These are phyloP conservation scores for Bacidia rubella DNA, from an alignment of 495 filamentous ascomycete genomes.

Conservation along the genomic window DNA sequence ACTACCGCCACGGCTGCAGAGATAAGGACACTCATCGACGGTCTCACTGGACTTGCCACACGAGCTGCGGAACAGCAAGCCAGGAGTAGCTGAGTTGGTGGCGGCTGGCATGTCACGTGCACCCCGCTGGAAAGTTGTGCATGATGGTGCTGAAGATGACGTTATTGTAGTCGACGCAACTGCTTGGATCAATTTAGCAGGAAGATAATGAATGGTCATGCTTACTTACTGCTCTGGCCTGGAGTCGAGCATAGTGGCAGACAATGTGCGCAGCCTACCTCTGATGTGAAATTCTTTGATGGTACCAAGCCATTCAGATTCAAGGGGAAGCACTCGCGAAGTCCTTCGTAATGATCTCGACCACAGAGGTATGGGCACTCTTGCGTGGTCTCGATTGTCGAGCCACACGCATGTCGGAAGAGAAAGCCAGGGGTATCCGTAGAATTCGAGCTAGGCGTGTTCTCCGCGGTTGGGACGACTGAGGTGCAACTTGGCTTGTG, in stretches of 20 bases:
- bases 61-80: neutral
- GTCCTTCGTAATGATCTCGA: neutral
- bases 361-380: slow-evolving; percentile 4
- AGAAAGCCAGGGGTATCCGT: neutral
- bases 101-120: neutral
- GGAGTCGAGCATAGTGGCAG: neutral
- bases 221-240: neutral
- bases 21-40: slow-evolving; percentile 4
- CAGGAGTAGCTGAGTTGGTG: neutral
- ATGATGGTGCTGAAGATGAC: neutral
- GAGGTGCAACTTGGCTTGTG: neutral
- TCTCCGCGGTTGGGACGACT: neutral
- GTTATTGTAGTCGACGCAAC: neutral
- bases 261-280: neutral
- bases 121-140: neutral
- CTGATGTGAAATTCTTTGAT: neutral
- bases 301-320: neutral
- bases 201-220: neutral
- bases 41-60: slow-evolving; percentile 1
- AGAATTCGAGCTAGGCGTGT: neutral
- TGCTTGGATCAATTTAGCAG: neutral
- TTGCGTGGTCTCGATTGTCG: neutral
- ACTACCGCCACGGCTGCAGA: neutral
- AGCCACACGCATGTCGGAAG: slow-evolving; percentile 1
- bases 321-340: neutral